These are phyloP conservation scores for Arachis monticola DNA, from an alignment of 331 rosid species.

Conservation along the genomic window DNA sequence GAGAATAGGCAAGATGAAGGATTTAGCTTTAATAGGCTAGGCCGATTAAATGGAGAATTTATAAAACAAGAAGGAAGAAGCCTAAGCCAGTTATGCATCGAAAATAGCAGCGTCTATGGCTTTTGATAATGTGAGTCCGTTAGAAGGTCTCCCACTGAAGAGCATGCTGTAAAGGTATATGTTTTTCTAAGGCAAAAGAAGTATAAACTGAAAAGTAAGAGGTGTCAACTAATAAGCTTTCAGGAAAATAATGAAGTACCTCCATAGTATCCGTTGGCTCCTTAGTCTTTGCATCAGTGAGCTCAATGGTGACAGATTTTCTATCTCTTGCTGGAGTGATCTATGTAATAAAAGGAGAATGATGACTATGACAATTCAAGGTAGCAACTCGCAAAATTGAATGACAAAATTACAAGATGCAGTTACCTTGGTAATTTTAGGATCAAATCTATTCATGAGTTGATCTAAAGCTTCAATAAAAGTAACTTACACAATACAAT, in stretches of 20 bases:
- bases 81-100: too few relatives aligned
- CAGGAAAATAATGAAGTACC: constrained; percentile 49
- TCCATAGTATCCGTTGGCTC: constrained; percentile 81
- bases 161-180: constrained; percentile 18
- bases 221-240: constrained; percentile 1
- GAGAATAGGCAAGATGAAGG: too few relatives aligned
- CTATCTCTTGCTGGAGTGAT: constrained; percentile 90
- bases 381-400: background rate
- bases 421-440: constrained; percentile 90
- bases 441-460: constrained; percentile 99
- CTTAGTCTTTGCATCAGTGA: constrained; percentile 91
- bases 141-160: constrained; percentile 7
- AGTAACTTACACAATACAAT: constrained; percentile 69
- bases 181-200: background rate
- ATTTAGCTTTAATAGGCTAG: too few relatives aligned
- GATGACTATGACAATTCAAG: constrained; percentile 24
- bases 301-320: constrained; percentile 80
- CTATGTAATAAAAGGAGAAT: constrained; percentile 43
- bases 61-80: too few relatives aligned
- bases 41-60: too few relatives aligned
- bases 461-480: constrained; percentile 96
- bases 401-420: constrained; percentile 26
- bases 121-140: constrained; percentile 19
- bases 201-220: background rate
- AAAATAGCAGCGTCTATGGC: background rate